These are phyloP conservation scores for Eucalyptus cloeziana DNA, from an alignment of 345 rosid species.

Conservation along the genomic window DNA sequence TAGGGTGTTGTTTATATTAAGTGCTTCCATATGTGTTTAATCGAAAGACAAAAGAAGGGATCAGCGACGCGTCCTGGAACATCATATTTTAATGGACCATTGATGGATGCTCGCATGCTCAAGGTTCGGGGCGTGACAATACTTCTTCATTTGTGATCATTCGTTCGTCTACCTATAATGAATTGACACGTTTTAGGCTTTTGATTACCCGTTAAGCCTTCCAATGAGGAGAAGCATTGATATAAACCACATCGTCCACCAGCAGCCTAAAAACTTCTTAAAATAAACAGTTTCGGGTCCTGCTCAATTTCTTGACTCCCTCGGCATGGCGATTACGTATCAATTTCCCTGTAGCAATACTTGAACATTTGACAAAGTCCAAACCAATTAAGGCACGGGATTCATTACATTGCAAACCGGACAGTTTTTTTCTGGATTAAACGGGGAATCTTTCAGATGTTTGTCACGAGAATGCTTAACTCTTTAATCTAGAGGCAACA, in stretches of 20 bases:
- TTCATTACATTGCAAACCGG: neutral
- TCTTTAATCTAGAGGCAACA: neutral
- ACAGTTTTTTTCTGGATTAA: neutral
- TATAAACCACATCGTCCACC: no score
- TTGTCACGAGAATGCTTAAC: neutral
- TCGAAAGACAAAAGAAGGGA: no score
- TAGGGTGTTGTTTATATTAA: no score
- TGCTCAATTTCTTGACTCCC: neutral
- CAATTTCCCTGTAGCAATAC: neutral
- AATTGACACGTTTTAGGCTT: no score
- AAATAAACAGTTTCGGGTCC: neutral
- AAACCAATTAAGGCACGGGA: rapidly evolving
- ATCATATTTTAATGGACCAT: no score
- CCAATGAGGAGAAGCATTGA: no score
- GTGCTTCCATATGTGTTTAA: no score
- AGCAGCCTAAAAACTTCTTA: neutral
- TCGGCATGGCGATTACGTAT: neutral
- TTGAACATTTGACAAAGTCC: neutral
- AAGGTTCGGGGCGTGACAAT: no score
- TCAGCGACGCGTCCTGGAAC: rapidly evolving
- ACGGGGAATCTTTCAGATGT: neutral
- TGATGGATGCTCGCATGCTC: no score
- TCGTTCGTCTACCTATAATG: no score
- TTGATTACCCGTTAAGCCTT: no score
- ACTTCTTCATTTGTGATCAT: no score